Base-by-base conservation (phyloP, 2,329 filamentous ascomycete species). In the Clarireedia hainanense region DNA sequence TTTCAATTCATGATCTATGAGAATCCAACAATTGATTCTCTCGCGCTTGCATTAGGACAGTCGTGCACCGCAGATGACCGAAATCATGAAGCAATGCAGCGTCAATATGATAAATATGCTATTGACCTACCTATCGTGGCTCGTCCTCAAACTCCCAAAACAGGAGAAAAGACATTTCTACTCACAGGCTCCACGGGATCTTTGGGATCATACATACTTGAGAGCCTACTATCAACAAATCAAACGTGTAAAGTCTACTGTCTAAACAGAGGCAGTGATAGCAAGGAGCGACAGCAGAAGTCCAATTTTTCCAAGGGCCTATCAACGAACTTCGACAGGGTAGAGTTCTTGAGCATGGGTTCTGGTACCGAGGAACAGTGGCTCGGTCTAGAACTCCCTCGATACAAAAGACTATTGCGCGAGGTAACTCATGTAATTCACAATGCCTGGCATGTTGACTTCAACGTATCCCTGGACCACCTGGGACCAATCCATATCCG, bases 151-250 rank as follows among this genome's bases (percentile, higher is more conserved):
- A 23, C 2, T 26, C 10, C 10, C 10, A 5, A 20, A 10, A 20
- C 23, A 27, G 51, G 40, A 5, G 4, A 30, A 1, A 53, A 23
- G 15, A 34, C 37, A 5, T 47, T 70, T 7, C 57, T 75, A 14
- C 60, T 79, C 17, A 80, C 75, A 0, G 77, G 74, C 10, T 75
- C 73, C 3, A 79, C 77, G 0, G 77, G 77, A 6, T 74, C 72
- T 7, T 59, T 80, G 15, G 77, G 77, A 0, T 74, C 71, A 4
- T 77, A 78, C 59, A 66, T 79, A 40, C 67, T 79, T 4, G 65
- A 75, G 50, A 45, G 63, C 7, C 64, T 76, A 26, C 65, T 66
- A 20, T 64, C 69, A 0, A 56, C 58, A 6, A 34, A 52, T 14
- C 27, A n/a, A 5, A 69, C 77, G 5, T 65, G 66, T 39, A 74